phyloP scores from a whole-genome alignment of 2,329 filamentous ascomycete species.

The Diaporthe destruens region DNA sequence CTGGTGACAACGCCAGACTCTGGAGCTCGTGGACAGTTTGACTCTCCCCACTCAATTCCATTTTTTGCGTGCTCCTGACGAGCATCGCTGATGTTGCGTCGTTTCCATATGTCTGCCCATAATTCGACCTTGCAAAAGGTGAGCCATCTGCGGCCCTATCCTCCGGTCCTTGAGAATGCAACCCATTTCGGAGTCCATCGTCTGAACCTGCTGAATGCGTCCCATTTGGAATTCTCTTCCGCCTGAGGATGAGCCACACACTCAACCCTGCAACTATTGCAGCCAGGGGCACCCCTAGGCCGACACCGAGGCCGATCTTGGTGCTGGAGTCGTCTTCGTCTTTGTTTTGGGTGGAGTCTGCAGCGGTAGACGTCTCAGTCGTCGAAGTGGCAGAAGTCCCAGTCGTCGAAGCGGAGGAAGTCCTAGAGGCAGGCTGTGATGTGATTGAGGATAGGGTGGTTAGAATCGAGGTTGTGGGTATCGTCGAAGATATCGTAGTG shows the following conservation, averaged over 20 bases:
- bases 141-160: neutral
- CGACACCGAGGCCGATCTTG: neutral
- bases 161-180: neutral
- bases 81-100: neutral
- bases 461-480: neutral
- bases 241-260: slow-evolving; percentile 3
- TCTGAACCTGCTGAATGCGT: neutral
- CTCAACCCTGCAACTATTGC: slow-evolving; percentile 2
- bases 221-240: neutral
- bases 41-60: neutral
- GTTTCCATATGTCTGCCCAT: neutral
- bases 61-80: neutral
- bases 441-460: neutral
- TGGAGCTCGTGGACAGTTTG: neutral
- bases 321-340: neutral
- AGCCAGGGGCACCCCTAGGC: neutral
- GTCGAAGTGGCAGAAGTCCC: neutral
- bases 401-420: neutral
- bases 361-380: neutral
- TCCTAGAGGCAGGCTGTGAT: neutral
- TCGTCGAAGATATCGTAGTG: neutral
- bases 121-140: neutral
- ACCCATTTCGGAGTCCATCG: neutral
- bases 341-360: neutral
- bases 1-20: neutral